Base-by-base conservation (phyloP, 2,329 filamentous ascomycete genomes). In the Leptographium procerum region DNA sequence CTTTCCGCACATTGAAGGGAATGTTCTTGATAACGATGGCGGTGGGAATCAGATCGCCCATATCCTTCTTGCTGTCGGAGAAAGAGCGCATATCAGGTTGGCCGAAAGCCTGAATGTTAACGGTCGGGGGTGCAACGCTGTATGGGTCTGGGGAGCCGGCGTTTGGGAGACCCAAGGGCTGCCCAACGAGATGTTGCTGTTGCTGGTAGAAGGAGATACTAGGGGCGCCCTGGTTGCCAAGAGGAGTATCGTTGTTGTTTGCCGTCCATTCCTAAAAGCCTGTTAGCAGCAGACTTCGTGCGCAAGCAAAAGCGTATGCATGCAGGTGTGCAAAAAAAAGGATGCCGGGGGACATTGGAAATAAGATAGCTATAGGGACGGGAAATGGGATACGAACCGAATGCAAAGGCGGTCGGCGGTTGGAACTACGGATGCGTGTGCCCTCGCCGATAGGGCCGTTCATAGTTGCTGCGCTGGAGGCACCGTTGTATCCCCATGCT, bases 1-100 rank as follows among this genome's bases (percentile, higher is more conserved):
- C 94, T 74, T 97, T 97, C 72, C 96, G 91, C 59, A 97, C 91
- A 31, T 95, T 94, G 71, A 99, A 99, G 0, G 95, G 94, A 43
- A 99, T 99, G 70, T 99, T 99, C 77, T 99, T 99, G 74, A 99
- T 97, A 60, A 99, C 94, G 66, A 99, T 97, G 57, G 94, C 94
- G 4, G 94, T 99, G 3, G 92, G 92, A 60, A 99, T 99, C 61
- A 99, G 83, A 74, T 97, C 92, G 65, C 96, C 92, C 59, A 84
- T 80, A 53, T 84, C 81, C 60, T 73, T 72, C 61, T 72, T 67
- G 66, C 76, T 60, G 67, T 73, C 65, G 63, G 73, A 59, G 67
- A 75, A 72, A 67, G 68, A 67, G 60, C 69, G 66, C 67, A 74
- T 69, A 51, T 70, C 69, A 31, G 69, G 68, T 52, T 65, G 63